phyloP scores from a whole-genome alignment of 768 basidiomycete genomes.

The Boletus speciosus region DNA sequence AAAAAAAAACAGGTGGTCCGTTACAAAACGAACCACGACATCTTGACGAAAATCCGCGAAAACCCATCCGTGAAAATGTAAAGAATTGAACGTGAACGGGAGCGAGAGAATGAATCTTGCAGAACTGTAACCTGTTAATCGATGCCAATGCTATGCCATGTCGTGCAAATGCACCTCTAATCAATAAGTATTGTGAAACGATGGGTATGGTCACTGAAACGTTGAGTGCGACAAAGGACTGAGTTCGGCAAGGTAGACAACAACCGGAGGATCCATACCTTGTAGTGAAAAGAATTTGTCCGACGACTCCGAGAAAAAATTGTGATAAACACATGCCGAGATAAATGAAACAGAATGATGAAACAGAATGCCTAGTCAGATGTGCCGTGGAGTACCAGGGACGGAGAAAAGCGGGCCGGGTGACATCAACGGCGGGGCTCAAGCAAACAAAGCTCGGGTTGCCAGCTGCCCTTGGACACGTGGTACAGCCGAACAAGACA shows the following conservation, averaged over 20 bases:
- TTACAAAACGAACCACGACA: background rate
- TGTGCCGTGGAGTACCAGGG: background rate
- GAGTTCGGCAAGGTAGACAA: background rate
- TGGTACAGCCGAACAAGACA: constrained; percentile 73
- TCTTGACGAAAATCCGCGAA: background rate
- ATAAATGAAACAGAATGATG: background rate
- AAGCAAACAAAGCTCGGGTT: constrained; percentile 60
- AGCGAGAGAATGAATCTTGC: background rate
- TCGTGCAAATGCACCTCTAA: constrained; percentile 16
- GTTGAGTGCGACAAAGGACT: background rate
- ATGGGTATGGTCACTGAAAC: background rate
- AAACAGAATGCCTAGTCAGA: background rate
- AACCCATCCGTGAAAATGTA: background rate
- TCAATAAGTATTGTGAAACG: constrained; percentile 2
- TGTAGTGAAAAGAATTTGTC: background rate
- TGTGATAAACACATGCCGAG: background rate
- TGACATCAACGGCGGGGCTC: constrained; percentile 12
- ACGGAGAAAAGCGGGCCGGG: background rate
- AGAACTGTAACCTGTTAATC: background rate
- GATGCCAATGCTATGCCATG: constrained; percentile 15
- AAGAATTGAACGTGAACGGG: background rate
- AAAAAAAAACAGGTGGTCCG: background rate
- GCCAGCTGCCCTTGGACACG: constrained; percentile 79
- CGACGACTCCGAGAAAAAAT: background rate
- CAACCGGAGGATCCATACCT: background rate